Conservation (phyloP, 2,329 filamentous ascomycete genomes). For the Colletotrichum agaves region DNA sequence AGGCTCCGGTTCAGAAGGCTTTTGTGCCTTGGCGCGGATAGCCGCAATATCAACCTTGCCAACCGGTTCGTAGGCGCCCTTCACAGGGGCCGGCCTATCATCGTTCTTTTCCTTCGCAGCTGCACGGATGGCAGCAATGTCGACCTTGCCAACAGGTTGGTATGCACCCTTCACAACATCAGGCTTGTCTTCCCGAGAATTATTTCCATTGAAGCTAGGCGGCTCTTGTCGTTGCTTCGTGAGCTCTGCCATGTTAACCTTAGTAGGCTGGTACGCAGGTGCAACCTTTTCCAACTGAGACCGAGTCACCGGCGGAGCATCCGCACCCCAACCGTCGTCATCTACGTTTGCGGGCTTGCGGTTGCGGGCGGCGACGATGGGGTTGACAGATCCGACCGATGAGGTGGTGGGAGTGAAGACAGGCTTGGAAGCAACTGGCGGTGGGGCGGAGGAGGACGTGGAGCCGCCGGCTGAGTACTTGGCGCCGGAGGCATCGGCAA, state of each 20-base stretch:
- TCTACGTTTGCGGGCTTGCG: constrained; percentile 71
- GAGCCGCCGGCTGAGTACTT: constrained; percentile 84
- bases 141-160: constrained; percentile 96
- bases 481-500: constrained; percentile 91
- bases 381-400: constrained; percentile 69
- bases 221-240: constrained; percentile 77
- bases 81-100: constrained; percentile 85
- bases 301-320: constrained; percentile 91
- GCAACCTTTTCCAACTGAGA: constrained; percentile 91
- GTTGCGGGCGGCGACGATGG: constrained; percentile 73
- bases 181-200: constrained; percentile 53
- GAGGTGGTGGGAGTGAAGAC: constrained; percentile 83
- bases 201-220: constrained; percentile 59
- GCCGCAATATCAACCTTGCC: constrained; percentile 98
- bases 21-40: constrained; percentile 86
- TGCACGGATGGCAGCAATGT: constrained; percentile 89
- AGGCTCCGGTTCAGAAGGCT: constrained; percentile 53
- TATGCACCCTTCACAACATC: constrained; percentile 88
- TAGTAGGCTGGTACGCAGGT: constrained; percentile 93
- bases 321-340: constrained; percentile 91
- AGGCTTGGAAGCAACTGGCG: constrained; percentile 86
- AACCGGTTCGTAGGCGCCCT: constrained; percentile 92
- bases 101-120: constrained; percentile 77
- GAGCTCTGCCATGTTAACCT: constrained; percentile 91
- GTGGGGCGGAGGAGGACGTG: constrained; percentile 65